A percentile compares a stretch with the other conserved stretches of the same genome.
Evolutionary conservation across 2,329 filamentous ascomycete genomes (phyloP).

Genomic region (Pleoardoris graminearum): DNA sequence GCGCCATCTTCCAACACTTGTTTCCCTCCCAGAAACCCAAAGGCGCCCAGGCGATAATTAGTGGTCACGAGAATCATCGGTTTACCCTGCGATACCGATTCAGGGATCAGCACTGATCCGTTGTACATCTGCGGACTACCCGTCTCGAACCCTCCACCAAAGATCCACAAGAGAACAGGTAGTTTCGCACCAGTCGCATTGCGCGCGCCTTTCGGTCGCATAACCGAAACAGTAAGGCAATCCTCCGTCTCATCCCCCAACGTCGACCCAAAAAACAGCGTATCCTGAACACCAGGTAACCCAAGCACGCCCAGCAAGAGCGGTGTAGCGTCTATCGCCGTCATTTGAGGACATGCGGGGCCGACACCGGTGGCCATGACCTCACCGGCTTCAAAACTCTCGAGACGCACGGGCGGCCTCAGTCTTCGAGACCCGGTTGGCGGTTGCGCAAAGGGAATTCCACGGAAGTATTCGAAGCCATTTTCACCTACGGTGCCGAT

Average conservation of each 20-base stretch:
- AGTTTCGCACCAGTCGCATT: slow-evolving; percentile 33
- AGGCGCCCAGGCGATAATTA: slow-evolving; percentile 76
- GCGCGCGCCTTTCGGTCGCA: neutral
- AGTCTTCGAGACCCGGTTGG: neutral
- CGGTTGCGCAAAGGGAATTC: slow-evolving; percentile 1
- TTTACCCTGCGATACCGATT: slow-evolving; percentile 56
- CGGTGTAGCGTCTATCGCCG: neutral
- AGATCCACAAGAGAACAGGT: slow-evolving; percentile 56
- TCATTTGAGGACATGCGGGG: neutral
- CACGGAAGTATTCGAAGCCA: slow-evolving; percentile 5
- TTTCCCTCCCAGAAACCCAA: slow-evolving; percentile 72
- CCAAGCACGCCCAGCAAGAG: neutral
- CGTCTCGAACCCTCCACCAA: slow-evolving; percentile 50
- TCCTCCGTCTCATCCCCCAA: neutral
- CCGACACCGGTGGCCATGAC: neutral
- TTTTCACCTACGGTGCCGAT: neutral
- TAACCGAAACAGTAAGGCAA: neutral
- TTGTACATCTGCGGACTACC: slow-evolving; percentile 48
- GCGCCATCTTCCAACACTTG: slow-evolving; percentile 69
- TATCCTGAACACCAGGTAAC: neutral
- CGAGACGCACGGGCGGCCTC: neutral
- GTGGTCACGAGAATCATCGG: slow-evolving; percentile 75
- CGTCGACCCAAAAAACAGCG: neutral
- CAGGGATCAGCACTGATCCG: slow-evolving; percentile 44
- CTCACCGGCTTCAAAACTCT: neutral